phyloP scores from a whole-genome alignment of 768 basidiomycete genomes.

The Termitomyces sp. region DNA sequence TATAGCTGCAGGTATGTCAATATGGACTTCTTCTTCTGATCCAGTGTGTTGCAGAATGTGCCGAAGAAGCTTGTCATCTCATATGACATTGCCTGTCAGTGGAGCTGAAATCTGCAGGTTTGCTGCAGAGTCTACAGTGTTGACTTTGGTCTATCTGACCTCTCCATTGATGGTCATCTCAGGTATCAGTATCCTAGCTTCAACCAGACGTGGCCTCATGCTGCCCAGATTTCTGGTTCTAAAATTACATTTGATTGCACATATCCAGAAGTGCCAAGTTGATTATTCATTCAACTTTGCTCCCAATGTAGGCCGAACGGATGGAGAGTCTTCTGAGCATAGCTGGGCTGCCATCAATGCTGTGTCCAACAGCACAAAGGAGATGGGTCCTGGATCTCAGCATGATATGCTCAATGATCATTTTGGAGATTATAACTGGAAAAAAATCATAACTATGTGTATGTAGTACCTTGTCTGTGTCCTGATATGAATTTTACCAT shows the following conservation, averaged over 20 bases:
- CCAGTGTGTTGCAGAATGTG: constrained; percentile 15
- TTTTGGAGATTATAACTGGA: constrained; percentile 29
- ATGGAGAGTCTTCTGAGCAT: constrained; percentile 34
- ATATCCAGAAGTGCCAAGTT: constrained; percentile 22
- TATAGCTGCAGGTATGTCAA: constrained; percentile 18
- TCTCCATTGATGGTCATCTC: neutral
- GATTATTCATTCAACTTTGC: constrained; percentile 21
- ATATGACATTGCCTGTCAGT: constrained; percentile 19
- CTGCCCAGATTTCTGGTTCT: constrained; percentile 20
- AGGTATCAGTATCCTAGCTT: neutral
- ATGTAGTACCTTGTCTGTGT: constrained; percentile 6
- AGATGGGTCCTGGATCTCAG: constrained; percentile 35
- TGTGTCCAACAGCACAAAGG: constrained; percentile 27
- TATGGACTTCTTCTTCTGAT: constrained; percentile 27
- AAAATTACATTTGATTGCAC: constrained; percentile 26
- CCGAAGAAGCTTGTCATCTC: constrained; percentile 18
- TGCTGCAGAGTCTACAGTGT: no score
- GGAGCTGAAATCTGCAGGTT: constrained; percentile 16
- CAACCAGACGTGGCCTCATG: neutral
- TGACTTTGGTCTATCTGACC: neutral
- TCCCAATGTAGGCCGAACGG: constrained; percentile 22
- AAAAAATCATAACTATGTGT: constrained; percentile 26
- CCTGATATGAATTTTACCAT: no score
- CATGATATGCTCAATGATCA: constrained; percentile 27
- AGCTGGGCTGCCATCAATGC: constrained; percentile 29